These are phyloP conservation scores for Gnomoniopsis sp. DNA, from an alignment of 2,329 filamentous ascomycete genomes.

Conservation along the genomic window DNA sequence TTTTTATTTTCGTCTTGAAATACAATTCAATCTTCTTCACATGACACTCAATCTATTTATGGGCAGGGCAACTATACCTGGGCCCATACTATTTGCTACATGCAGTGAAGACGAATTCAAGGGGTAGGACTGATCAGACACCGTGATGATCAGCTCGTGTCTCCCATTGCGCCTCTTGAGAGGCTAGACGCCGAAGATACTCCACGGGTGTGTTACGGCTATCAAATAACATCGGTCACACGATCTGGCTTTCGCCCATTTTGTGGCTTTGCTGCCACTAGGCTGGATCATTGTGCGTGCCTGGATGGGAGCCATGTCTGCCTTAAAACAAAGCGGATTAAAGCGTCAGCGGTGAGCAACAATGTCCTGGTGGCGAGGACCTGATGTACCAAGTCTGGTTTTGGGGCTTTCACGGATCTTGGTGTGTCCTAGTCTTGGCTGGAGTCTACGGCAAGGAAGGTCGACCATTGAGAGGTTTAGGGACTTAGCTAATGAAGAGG, in stretches of 20 bases:
- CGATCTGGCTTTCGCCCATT: no score
- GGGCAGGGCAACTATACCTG: background rate
- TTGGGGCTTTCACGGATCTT: no score
- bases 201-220: background rate
- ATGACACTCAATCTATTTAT: background rate
- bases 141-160: background rate
- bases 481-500: no score
- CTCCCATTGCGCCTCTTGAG: background rate
- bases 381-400: no score
- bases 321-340: no score
- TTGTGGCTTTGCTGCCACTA: background rate
- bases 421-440: no score
- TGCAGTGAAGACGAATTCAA: background rate
- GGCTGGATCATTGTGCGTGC: background rate
- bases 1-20: constrained; percentile 14
- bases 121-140: no score
- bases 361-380: no score
- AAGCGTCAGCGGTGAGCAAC: no score
- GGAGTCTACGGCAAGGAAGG: no score
- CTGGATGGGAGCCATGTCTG: background rate
- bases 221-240: background rate
- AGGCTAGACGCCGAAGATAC: background rate
- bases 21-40: constrained; percentile 17
- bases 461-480: no score
- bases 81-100: background rate